A percentile compares a stretch with the other conserved stretches of the same genome.
Evolutionary conservation across 768 basidiomycete genomes (phyloP).

Genomic region (Chalciporus pseudorubinellus): DNA sequence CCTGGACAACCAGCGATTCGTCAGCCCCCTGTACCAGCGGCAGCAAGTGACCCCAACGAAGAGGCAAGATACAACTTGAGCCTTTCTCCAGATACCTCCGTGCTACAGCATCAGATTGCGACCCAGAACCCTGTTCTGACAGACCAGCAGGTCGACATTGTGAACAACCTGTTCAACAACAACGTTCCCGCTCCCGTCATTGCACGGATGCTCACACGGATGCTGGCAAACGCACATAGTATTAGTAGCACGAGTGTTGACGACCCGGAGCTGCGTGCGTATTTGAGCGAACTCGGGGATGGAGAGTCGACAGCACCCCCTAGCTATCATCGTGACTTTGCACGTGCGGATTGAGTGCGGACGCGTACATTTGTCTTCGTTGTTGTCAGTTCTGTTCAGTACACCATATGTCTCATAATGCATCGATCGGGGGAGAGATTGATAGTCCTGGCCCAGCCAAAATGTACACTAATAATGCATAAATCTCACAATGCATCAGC

Average conservation of each 20-base stretch:
- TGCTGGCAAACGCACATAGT: constrained; percentile 20
- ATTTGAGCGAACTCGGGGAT: constrained; percentile 35
- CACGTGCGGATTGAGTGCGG: constrained; percentile 3
- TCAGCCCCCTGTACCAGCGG: not conserved
- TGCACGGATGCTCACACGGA: constrained; percentile 26
- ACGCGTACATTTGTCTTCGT: not conserved
- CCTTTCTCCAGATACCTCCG: not conserved
- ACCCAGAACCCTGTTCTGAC: constrained; percentile 8
- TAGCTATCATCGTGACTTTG: constrained; percentile 25
- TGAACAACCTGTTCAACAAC: constrained; percentile 22
- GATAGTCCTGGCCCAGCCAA: too few species aligned
- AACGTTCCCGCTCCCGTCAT: constrained; percentile 27
- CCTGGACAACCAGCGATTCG: not conserved
- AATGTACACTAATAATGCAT: too few species aligned
- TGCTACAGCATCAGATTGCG: not conserved
- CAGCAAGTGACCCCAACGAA: constrained; percentile 11
- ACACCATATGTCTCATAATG: too few species aligned
- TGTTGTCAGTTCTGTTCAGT: too few species aligned
- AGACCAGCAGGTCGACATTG: constrained; percentile 26
- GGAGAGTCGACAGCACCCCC: constrained; percentile 28
- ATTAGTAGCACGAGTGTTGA: constrained; percentile 8
- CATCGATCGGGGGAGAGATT: too few species aligned
- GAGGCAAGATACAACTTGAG: constrained; percentile 8
- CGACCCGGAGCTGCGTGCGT: constrained; percentile 13
- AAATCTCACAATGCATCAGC: too few species aligned